Conservation (phyloP, 23 red algal genomes). For the Chondrus crispus region DNA sequence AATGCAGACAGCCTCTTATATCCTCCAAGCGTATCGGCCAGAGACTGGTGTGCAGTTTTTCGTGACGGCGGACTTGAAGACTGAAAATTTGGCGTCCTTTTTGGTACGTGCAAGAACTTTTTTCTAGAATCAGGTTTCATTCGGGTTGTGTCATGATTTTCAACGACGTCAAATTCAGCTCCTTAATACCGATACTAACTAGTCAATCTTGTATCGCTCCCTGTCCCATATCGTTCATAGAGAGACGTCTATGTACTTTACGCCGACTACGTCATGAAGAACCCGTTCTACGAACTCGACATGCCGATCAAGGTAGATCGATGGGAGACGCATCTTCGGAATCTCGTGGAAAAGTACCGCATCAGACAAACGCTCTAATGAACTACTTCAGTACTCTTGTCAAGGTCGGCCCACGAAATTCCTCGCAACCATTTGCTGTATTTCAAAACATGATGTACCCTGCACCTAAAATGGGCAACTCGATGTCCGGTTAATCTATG, state of each 20-base stretch:
- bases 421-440: no score
- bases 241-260: constrained; percentile 81
- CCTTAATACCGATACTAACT: no score
- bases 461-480: no score
- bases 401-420: no score
- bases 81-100: constrained; percentile 60
- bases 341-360: constrained; percentile 73
- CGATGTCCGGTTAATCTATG: no score
- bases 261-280: constrained; percentile 98
- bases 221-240: no score
- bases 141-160: no score
- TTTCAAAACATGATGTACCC: no score
- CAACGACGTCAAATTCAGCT: no score
- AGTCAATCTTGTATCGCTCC: no score
- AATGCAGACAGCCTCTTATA: constrained; percentile 73
- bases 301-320: constrained; percentile 94
- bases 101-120: constrained; percentile 60
- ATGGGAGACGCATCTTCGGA: constrained; percentile 71
- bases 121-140: no score
- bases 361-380: neutral
- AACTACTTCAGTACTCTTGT: no score
- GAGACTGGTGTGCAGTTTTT: constrained; percentile 93
- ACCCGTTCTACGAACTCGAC: constrained; percentile 98
- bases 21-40: constrained; percentile 72
- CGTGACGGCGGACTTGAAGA: constrained; percentile 68